Percentiles rank a stretch among this genome's conserved stretches.
These are phyloP conservation scores for Tilletia setariae DNA, from an alignment of 1,284 basidiomycete genomes.

Conservation along the genomic window DNA sequence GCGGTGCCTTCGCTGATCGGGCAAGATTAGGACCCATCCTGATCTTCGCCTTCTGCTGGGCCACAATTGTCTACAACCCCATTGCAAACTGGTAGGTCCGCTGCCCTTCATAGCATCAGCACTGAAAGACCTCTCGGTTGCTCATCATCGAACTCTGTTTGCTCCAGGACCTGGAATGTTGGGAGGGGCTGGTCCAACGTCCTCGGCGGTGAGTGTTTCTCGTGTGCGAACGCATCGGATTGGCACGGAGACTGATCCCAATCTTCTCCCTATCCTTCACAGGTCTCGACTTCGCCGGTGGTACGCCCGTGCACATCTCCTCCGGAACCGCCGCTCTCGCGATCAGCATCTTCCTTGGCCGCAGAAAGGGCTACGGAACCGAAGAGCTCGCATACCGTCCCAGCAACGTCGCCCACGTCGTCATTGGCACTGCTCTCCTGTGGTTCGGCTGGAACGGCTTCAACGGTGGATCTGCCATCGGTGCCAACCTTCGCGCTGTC, in stretches of 20 bases:
- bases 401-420: conserved; percentile 55
- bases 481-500: conserved; percentile 56
- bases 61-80: conserved; percentile 75
- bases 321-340: conserved; percentile 54
- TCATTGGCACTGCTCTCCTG: conserved; percentile 57
- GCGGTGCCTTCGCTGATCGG: conserved; percentile 89
- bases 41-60: conserved; percentile 77
- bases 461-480: conserved; percentile 55
- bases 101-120: too few species aligned
- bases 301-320: conserved; percentile 56
- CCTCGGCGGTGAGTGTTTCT: conserved; percentile 37
- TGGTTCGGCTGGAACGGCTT: conserved; percentile 56
- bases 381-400: conserved; percentile 55
- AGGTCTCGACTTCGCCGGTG: conserved; percentile 57
- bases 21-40: conserved; percentile 79
- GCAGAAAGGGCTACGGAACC: conserved; percentile 57
- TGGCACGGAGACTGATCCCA: too few species aligned
- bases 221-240: too few species aligned
- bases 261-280: too few species aligned
- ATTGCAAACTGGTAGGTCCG: conserved; percentile 53
- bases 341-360: conserved; percentile 55
- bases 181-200: conserved; percentile 48
- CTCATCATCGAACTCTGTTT: too few species aligned
- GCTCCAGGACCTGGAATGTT: conserved; percentile 21
- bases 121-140: too few species aligned